Base-by-base conservation (phyloP, 345 rosid genomes). In the Bruguiera parviflora region DNA sequence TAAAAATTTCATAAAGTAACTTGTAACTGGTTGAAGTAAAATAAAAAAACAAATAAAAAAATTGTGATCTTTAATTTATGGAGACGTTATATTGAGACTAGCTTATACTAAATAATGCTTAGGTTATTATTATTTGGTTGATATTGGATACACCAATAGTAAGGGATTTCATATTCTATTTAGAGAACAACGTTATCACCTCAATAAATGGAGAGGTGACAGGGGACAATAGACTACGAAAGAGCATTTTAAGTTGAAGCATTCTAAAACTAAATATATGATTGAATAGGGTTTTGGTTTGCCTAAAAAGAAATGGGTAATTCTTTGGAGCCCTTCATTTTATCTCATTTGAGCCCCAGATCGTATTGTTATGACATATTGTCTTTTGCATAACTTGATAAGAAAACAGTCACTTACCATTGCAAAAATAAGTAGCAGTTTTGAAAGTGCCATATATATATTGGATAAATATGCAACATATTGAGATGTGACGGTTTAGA, bases 81-180 rank as follows among this genome's bases (percentile, higher is more conserved):
- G 2, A 8, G 37, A 33, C 37, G 7, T 7, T 33, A 33, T 33
- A 33, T 33, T 33, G 0, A 8, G 8, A 7, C 9, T 33, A 7
- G 0, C 35, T 32, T 32, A 8, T 32, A 25, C 19, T 15, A n/a
- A 33, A 61, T 19, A 27, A 33, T 61, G 22, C 9, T 5, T 32
- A 63, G 53, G 56, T 55, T 22, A 2, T 20, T 65, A 47, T 2
- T 66, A 43, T 13, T 59, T 66, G 22, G 61, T 67, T 13, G 61
- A 71, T 62, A 47, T 5, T 46, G 53, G 65, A 3, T 56, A 53
- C 43, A 64, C 53, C 0, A 70, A 75, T 59, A 1, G 35, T 0
- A 33, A 22, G 1, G 53, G 53, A 3, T 75, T 65, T 70, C 61
- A 62, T 63, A 28, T 58, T 22, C 49, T 35, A 2, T 73, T 13